Base-by-base conservation (phyloP, 1,284 basidiomycete genomes). In the Phaffia rhodozyma region DNA sequence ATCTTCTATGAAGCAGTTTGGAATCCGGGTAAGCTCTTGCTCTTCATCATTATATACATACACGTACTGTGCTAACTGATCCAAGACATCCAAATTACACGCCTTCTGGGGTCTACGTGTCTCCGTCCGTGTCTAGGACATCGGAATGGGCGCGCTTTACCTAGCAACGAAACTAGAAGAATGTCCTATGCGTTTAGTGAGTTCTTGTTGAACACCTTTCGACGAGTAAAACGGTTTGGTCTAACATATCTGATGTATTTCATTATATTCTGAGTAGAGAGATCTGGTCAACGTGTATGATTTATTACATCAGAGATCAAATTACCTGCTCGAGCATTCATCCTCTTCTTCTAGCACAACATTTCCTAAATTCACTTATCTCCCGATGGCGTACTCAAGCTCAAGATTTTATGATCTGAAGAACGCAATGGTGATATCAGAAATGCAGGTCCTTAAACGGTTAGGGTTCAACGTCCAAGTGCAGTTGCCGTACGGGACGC, bases 371-470 rank as follows among this genome's bases (percentile, higher is more conserved):
- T 89, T 89, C 76, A 79, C 79, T 68, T 91, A 91, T 73, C 76
- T 79, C 5, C 86, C 89, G 3, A 90, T 90, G 86, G 84, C 86
- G 25, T 93, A 91, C 75, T 91, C 89, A 72, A 83, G 86, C 9
- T 80, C 81, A 66, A 82, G 82, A 0, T 94, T 91, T 70, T 55
- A 67, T 62, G 49, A 57, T 68, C 69, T 74, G 72, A 77, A 77
- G 66, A 75, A 77, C 62, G 86, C 88, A 5, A 78, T 97, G 55
- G 90, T 97, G 27, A 86, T 96, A 20, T 85, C 87, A 1, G 96
- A 99, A 76, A 97, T 98, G 90, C 96, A 98, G 73, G 83, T 98
- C 23, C 81, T 99, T 67, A 98, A 98, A 77, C 83, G 92, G 48
- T 81, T 92, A 16, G 89, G 88, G 3, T 92, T 92, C 77, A 87